Base-by-base conservation (phyloP, 2,329 filamentous ascomycete genomes). In the Exophiala sp. region DNA sequence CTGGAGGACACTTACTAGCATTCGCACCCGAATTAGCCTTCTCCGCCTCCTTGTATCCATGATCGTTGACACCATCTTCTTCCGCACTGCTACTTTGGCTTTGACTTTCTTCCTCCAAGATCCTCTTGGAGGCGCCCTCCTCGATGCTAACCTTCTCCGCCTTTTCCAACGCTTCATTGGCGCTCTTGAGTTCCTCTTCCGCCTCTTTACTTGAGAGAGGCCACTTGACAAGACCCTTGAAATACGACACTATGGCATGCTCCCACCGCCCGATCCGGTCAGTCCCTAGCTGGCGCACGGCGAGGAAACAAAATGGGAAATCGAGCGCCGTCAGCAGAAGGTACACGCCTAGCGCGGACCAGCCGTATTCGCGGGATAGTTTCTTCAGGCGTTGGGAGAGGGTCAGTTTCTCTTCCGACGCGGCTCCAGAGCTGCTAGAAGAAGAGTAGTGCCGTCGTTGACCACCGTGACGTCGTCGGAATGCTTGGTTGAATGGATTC, bases 271-370 rank as follows among this genome's bases (percentile, higher is more conserved):
- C 90, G 62, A 98, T 93, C 48, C 79, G 80, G 21, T 98, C 93
- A 0, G 87, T 86, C 13, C 93, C 93, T 1, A 95, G 77, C 45
- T 82, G 73, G 50, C 84, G 80, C 40, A 98, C 93, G 8, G 93
- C 81, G 47, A 95, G 70, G 71, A 95, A 98, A 71, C 91, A 97
- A 65, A 97, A 87, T 0, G 93, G 93, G 58, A 97, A 95, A 70
- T 98, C 93, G 44, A 95, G 71, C 30, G 86, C 85, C 35, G 86
- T 90, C 47, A 98, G 71, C 1, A 75, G 76, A 9, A 96, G 69
- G 68, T 98, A 98, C 11, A 98, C 87, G n/a, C 89, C 91, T 3
- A 96, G 69, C 1, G 90, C 90, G 2, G 86, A 79, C 88, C 90
- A 97, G 34, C 93, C 93, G 68, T 98, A 98, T 68, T 97, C 91